phyloP scores from a whole-genome alignment of 768 basidiomycete species.

The Megacollybia marginata region DNA sequence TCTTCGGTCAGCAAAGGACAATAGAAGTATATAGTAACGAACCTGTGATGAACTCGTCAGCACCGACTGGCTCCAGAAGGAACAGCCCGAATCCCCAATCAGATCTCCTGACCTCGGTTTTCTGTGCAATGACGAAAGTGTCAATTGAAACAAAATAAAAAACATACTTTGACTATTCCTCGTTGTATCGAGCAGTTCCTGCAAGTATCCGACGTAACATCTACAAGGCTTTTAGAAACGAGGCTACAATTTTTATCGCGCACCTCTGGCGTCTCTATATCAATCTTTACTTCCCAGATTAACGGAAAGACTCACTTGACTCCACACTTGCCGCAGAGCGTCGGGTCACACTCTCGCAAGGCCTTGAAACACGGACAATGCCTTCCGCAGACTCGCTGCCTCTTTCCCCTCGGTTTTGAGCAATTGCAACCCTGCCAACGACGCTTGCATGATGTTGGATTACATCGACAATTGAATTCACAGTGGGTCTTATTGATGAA shows the following conservation, averaged over 20 bases:
- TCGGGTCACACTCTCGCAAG: constrained; percentile 59
- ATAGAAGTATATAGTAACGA: neutral
- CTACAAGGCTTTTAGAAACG: constrained; percentile 23
- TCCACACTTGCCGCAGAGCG: constrained; percentile 47
- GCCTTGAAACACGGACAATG: constrained; percentile 1
- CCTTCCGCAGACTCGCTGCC: constrained; percentile 25
- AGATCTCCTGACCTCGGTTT: constrained; percentile 34
- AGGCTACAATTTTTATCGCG: constrained; percentile 18
- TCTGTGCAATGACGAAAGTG: constrained; percentile 16
- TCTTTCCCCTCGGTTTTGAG: constrained; percentile 10
- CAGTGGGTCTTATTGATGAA: too few relatives aligned
- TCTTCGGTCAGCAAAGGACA: neutral
- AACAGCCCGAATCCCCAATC: constrained; percentile 51
- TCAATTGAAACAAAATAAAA: neutral
- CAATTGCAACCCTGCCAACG: constrained; percentile 56
- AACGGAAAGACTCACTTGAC: constrained; percentile 23
- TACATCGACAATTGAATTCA: too few relatives aligned
- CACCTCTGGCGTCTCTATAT: neutral
- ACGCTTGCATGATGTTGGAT: constrained; percentile 33
- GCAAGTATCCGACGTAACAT: constrained; percentile 36
- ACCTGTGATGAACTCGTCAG: constrained; percentile 44
- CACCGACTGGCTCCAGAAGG: constrained; percentile 32
- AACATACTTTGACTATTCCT: constrained; percentile 16
- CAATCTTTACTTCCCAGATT: neutral
- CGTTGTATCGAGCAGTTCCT: constrained; percentile 32